A percentile compares a stretch with the other conserved stretches of the same genome.
Conservation (phyloP, 1,284 basidiomycete species). For the Ganoderma lucidum region DNA sequence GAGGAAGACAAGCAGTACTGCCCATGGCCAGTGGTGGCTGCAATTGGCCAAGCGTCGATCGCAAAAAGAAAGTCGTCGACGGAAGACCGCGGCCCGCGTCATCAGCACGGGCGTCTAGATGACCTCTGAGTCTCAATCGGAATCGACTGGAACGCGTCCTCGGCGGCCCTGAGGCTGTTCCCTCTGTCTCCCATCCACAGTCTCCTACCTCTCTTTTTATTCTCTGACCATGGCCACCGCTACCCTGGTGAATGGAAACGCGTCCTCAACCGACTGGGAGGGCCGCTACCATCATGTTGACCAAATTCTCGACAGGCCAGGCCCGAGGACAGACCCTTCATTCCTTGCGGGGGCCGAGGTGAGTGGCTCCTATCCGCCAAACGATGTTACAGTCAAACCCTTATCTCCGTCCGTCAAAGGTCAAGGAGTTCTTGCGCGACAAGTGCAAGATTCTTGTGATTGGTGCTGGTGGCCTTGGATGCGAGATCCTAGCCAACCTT, state of each 20-base stretch:
- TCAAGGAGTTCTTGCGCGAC: conserved; percentile 87
- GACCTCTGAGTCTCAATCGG: conserved; percentile 11
- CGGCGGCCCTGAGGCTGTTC: conserved; percentile 10
- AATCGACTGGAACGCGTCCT: conserved; percentile 18
- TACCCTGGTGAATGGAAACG: conserved; percentile 38
- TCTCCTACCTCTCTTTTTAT: conserved; percentile 6
- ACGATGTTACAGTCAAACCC: neutral
- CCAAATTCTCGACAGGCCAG: conserved; percentile 82
- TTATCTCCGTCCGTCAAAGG: conserved; percentile 52
- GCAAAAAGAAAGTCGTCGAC: conserved; percentile 23
- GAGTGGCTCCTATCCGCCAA: conserved; percentile 29
- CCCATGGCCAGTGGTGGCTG: neutral
- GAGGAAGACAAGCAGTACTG: neutral
- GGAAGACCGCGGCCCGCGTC: conserved; percentile 7
- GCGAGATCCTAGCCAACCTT: conserved; percentile 94
- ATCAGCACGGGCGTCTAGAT: conserved; percentile 26
- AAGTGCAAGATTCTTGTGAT: conserved; percentile 96
- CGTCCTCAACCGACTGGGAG: conserved; percentile 64
- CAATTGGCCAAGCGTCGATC: conserved; percentile 22
- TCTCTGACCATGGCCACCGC: conserved; percentile 41
- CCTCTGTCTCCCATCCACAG: neutral
- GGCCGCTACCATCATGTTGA: conserved; percentile 82
- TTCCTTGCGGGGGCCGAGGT: conserved; percentile 82
- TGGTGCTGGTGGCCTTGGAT: conserved; percentile 94
- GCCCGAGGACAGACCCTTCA: conserved; percentile 80